A percentile compares a stretch with the other conserved stretches of the same genome.
Conservation (phyloP, 768 basidiomycete genomes). For the Xerocomellus chrysenteron region DNA sequence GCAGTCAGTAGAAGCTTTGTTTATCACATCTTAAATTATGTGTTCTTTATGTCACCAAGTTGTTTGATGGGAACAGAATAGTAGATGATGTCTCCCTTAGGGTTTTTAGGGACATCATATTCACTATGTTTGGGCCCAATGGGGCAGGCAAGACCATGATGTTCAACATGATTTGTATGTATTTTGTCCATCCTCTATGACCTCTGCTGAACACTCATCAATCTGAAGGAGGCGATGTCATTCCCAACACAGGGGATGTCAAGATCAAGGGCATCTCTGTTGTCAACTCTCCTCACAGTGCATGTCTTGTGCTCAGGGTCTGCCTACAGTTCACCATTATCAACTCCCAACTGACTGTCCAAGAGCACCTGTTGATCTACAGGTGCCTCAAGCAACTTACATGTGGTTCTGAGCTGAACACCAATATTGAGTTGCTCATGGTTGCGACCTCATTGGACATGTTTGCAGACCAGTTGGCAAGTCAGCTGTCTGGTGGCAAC, state of each 20-base stretch:
- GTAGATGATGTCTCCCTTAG: constrained; percentile 76
- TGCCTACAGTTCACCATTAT: constrained; percentile 87
- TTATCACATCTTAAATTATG: too few relatives aligned
- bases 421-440: constrained; percentile 58
- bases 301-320: constrained; percentile 71
- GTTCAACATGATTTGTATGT: constrained; percentile 76
- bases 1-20: too few relatives aligned
- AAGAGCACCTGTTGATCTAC: constrained; percentile 72
- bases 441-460: constrained; percentile 52
- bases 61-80: constrained; percentile 53
- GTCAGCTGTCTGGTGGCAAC: constrained; percentile 76
- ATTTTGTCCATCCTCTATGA: neutral
- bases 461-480: constrained; percentile 72
- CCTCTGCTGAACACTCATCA: neutral
- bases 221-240: constrained; percentile 58
- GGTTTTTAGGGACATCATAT: constrained; percentile 59
- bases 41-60: constrained; percentile 61
- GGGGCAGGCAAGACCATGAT: constrained; percentile 84
- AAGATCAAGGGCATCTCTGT: constrained; percentile 66
- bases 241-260: constrained; percentile 68
- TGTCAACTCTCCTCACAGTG: constrained; percentile 57
- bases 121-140: constrained; percentile 77
- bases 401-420: constrained; percentile 47
- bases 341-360: constrained; percentile 72
- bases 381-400: constrained; percentile 72